A percentile compares a stretch with the other conserved stretches of the same genome.
Evolutionary conservation across 345 rosid genomes (phyloP).

Genomic region (Salix viminalis): DNA sequence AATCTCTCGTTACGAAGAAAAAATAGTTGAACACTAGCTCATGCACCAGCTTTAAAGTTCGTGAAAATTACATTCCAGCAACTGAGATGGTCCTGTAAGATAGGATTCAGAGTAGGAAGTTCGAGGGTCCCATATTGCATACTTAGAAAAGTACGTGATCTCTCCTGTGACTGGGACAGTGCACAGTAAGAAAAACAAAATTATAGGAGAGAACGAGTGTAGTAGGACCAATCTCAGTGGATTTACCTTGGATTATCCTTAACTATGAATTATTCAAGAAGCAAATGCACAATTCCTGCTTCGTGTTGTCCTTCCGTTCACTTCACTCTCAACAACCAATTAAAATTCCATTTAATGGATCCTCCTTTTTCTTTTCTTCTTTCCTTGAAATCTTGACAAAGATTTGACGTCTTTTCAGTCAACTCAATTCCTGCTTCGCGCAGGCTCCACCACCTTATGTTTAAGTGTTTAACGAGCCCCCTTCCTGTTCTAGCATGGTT

Average conservation of each 20-base stretch:
- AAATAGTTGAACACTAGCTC: not conserved
- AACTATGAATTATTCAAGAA: constrained; percentile 2
- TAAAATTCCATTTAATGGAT: constrained; percentile 15
- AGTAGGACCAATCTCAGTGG: constrained; percentile 11
- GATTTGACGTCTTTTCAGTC: constrained; percentile 5
- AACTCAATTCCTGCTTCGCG: constrained; percentile 1
- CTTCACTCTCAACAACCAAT: constrained; percentile 4
- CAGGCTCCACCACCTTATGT: constrained; percentile 3
- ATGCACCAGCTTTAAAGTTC: constrained; percentile 6
- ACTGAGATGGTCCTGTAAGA: not conserved
- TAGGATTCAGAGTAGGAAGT: constrained; percentile 1
- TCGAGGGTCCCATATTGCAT: not conserved
- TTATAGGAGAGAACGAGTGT: not conserved
- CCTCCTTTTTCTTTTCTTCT: not conserved
- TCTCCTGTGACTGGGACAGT: not conserved
- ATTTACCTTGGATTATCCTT: not conserved
- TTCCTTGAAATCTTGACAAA: not conserved
- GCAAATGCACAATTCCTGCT: not conserved
- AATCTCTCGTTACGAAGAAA: not conserved
- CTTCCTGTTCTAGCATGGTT: not conserved
- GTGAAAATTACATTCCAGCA: constrained; percentile 17
- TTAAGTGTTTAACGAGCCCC: not conserved
- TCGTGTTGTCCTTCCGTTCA: not conserved
- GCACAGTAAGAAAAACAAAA: not conserved
- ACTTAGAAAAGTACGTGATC: not conserved